Conservation (phyloP, 495 filamentous ascomycete genomes). For the Neurospora sp. region DNA sequence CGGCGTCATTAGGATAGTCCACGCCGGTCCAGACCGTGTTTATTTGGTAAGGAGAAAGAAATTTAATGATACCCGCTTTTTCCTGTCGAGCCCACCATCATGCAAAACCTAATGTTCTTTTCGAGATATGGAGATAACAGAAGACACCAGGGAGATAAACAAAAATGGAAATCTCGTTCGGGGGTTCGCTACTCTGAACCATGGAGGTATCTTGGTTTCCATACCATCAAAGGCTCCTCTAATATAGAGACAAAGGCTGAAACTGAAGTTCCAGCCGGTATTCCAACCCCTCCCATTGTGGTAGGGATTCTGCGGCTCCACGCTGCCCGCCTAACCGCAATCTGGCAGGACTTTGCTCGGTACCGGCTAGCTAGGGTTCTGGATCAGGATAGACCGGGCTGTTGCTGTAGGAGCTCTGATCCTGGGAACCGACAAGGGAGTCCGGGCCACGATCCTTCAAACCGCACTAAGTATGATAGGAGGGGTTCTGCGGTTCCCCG, state of each 20-base stretch:
- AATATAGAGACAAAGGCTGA: background rate
- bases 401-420: background rate
- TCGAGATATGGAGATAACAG: background rate
- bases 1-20: slow-evolving; percentile 16
- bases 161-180: background rate
- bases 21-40: slow-evolving; percentile 18
- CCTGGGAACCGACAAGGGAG: slow-evolving; percentile 29
- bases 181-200: background rate
- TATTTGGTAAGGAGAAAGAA: slow-evolving; percentile 14
- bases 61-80: background rate
- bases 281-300: background rate
- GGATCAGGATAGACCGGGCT: background rate
- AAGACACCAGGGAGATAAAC: background rate
- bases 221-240: background rate
- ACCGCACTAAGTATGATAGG: slow-evolving; percentile 35
- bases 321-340: background rate
- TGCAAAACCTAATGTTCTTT: background rate
- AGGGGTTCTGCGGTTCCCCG: slow-evolving; percentile 52
- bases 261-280: background rate
- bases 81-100: background rate
- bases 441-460: slow-evolving; percentile 24
- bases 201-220: background rate
- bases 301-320: background rate
- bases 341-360: background rate
- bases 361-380: background rate